Evolutionary conservation across 441 rosid genomes (phyloP).

Genomic region (Gossypium gossypioides): DNA sequence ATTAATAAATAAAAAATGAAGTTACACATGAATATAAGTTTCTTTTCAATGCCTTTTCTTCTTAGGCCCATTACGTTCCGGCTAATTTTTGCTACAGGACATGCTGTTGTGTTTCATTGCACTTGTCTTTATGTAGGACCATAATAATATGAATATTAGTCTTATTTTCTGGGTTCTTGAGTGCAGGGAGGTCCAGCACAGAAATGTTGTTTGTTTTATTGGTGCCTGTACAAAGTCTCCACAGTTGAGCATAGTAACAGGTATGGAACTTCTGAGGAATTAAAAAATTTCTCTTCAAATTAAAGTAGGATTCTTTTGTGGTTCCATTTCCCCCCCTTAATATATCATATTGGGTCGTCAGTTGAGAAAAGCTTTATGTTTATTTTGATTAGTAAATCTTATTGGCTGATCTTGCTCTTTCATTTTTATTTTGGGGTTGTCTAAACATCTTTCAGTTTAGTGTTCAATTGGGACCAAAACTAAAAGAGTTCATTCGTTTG

Average conservation of each 20-base stretch:
- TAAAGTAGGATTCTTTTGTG: neutral
- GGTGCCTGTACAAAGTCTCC: conserved; percentile 66
- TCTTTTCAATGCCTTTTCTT: neutral
- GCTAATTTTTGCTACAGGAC: neutral
- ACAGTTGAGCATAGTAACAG: conserved; percentile 60
- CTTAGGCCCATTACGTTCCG: neutral
- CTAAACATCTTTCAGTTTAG: neutral
- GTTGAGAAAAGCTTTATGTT: neutral
- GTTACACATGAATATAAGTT: neutral
- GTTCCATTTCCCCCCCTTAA: neutral
- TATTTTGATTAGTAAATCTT: neutral
- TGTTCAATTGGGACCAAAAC: neutral
- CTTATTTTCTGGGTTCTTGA: conserved; percentile 4
- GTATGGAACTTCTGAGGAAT: conserved; percentile 24
- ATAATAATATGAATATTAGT: neutral
- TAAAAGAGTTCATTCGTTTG: neutral
- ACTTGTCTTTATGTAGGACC: neutral
- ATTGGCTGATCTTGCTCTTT: neutral
- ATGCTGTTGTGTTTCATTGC: neutral
- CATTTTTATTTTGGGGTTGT: neutral
- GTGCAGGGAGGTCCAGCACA: conserved; percentile 57
- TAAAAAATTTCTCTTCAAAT: neutral
- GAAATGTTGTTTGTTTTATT: conserved; percentile 56
- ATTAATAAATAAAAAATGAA: neutral
- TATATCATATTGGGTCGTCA: neutral